These are phyloP conservation scores for Pestalotiopsis fici DNA, from an alignment of 2,329 filamentous ascomycete genomes.

Conservation along the genomic window DNA sequence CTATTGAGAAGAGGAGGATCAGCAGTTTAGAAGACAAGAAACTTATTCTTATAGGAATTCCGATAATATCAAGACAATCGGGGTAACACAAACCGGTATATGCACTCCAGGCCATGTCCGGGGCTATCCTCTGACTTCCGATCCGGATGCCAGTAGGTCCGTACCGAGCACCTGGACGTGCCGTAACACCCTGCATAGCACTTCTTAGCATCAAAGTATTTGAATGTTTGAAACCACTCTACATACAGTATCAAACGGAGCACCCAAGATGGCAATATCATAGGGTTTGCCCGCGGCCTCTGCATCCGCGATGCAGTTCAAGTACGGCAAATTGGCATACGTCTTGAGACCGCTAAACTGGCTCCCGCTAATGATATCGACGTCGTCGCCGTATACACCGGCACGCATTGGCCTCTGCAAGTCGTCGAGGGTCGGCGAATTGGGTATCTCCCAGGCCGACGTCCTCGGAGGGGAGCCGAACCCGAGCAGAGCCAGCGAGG, in stretches of 20 bases:
- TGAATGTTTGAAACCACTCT: not conserved
- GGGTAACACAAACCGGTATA: slow-evolving; percentile 42
- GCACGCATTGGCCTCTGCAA: slow-evolving; percentile 18
- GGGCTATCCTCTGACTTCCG: slow-evolving; percentile 29
- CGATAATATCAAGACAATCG: not conserved
- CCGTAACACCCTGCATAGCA: slow-evolving; percentile 26
- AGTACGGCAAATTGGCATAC: slow-evolving; percentile 62
- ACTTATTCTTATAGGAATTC: too few species aligned
- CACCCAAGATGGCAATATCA: slow-evolving; percentile 58
- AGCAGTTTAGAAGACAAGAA: too few species aligned
- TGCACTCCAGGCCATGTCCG: slow-evolving; percentile 37
- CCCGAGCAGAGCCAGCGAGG: not conserved
- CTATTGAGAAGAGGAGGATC: slow-evolving; percentile 15
- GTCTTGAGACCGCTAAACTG: slow-evolving; percentile 60
- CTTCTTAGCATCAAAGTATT: not conserved
- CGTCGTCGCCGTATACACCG: slow-evolving; percentile 23
- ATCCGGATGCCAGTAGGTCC: slow-evolving; percentile 33
- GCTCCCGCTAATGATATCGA: slow-evolving; percentile 42
- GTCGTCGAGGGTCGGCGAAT: slow-evolving; percentile 9
- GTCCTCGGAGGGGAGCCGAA: not conserved
- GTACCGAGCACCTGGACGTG: slow-evolving; percentile 35
- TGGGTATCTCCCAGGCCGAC: slow-evolving; percentile 23
- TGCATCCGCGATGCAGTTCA: slow-evolving; percentile 60
- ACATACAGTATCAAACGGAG: slow-evolving; percentile 49
- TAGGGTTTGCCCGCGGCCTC: slow-evolving; percentile 44